Conservation (phyloP, 1,284 basidiomycete species). For the Chiua sp. region DNA sequence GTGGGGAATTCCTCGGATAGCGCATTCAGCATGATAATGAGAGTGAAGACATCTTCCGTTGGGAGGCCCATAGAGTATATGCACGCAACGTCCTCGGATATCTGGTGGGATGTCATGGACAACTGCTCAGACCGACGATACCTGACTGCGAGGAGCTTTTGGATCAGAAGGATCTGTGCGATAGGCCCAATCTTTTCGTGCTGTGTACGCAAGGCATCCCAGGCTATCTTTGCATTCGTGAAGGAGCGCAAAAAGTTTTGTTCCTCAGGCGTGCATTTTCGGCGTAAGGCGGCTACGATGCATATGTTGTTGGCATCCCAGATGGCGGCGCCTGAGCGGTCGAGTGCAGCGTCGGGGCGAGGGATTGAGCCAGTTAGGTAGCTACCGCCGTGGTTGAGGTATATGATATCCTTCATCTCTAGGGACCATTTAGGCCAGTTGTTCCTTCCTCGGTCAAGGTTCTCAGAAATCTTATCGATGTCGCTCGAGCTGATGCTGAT, state of each 20-base stretch:
- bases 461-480: neutral
- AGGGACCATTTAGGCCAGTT: neutral
- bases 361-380: neutral
- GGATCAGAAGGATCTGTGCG: neutral
- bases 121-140: neutral
- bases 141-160: neutral
- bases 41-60: neutral
- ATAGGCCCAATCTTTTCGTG: neutral
- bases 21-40: conserved; percentile 4
- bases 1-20: neutral
- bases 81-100: neutral
- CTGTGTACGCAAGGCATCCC: neutral
- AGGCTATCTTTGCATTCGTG: neutral
- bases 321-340: neutral
- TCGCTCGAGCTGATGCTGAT: neutral
- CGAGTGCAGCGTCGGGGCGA: neutral
- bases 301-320: no score
- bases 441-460: neutral
- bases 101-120: neutral
- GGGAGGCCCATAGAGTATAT: conserved; percentile 3
- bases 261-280: no score
- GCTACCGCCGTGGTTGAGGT: neutral
- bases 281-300: no score
- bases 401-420: neutral
- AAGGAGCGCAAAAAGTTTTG: no score